Conservation (phyloP, 495 filamentous ascomycete species). For the Neurospora sp. region DNA sequence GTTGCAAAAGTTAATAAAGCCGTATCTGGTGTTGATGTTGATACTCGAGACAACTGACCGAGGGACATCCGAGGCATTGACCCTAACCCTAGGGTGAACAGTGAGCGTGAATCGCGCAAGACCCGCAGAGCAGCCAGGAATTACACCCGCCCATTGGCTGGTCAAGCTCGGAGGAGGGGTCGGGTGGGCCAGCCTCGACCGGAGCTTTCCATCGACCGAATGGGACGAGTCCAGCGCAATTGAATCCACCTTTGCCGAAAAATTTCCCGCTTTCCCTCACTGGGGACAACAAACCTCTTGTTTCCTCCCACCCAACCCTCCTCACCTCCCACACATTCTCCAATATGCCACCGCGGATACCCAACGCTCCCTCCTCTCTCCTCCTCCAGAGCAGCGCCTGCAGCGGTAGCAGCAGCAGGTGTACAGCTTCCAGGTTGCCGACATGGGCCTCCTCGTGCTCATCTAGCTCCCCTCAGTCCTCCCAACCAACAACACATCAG, state of each 20-base stretch:
- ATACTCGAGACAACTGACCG: not conserved
- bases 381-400: not conserved
- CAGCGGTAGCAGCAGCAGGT: constrained; percentile 8
- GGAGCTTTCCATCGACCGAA: not conserved
- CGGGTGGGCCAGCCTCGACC: not conserved
- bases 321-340: constrained; percentile 4
- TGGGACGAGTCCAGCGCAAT: not conserved
- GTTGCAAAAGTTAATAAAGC: not conserved
- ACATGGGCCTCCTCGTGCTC: not conserved
- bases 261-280: not conserved
- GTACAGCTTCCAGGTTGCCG: not conserved
- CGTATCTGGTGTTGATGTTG: not conserved
- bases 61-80: not conserved
- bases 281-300: not conserved
- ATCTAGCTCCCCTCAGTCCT: not conserved
- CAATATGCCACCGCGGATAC: constrained; percentile 23
- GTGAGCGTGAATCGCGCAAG: not conserved
- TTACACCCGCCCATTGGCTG: not conserved
- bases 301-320: constrained; percentile 3
- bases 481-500: constrained; percentile 1
- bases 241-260: not conserved
- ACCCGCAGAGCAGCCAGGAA: not conserved
- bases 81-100: not conserved
- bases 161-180: not conserved
- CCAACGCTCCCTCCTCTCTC: not conserved